Evolutionary conservation across 2,329 filamentous ascomycete species (phyloP), one percentile per base, ranked within the genome.

Genomic region (Neonectria sp.): DNA sequence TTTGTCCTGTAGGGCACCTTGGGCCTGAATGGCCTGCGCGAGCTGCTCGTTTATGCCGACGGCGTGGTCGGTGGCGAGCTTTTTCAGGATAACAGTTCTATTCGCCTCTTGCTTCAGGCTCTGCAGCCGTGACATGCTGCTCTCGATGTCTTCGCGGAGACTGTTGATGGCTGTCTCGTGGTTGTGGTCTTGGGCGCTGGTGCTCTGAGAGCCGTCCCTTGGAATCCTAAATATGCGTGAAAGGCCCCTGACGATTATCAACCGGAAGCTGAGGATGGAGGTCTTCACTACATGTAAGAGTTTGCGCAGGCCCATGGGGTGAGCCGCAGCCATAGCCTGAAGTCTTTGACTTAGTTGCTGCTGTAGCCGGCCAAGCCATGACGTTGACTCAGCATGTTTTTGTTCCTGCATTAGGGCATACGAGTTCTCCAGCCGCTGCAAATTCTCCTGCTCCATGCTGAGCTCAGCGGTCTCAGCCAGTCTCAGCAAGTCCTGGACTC

Each of bases 141-240:
- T 49, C n/a, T 70, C 9, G 2, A 71, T 65, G 0, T 63, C 62
- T 13, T 49, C 11, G 3, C 33, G 33, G 11, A 74, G 60, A 9
- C 8, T 24, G 11, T 60, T 12, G 3, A 68, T 63, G 35, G 25
- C 33, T 35, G 61, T 29, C 8, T 67, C 25, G 29, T 63, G 35
- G 7, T 45, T 7, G 0, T 59, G 27, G 15, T 43, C 9, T 61
- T 64, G 45, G 33, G 25, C 21, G 21, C 17, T 63, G 40, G 49
- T 13, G 56, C 11, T 27, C n/a, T 29, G 31, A 56, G 33, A 45
- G 27, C 11, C 2, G 24, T 33, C 31, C 27, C 21, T 53, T 60
- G 49, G 17, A 40, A 21, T 33, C n/a, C 31, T 12, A 15, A 58
- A 62, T 25, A 65, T 12, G 3, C 7, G 35, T 25, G 51, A 53